phyloP scores from a whole-genome alignment of 441 rosid species.

The Gossypium davidsonii region DNA sequence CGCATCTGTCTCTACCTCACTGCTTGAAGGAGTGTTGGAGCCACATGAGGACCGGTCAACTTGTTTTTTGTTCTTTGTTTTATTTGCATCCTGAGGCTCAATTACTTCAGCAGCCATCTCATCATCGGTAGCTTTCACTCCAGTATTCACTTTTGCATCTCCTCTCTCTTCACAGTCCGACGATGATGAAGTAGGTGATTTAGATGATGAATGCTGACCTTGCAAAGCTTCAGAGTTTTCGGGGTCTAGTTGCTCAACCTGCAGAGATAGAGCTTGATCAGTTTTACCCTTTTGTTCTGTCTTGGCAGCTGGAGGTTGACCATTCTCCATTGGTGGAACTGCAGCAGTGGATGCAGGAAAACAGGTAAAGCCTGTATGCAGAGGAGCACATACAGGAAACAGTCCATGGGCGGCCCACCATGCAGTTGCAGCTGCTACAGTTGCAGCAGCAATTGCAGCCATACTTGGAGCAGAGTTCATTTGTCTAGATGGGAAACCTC shows the following conservation, averaged over 20 bases:
- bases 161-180: constrained; percentile 55
- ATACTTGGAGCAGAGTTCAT: constrained; percentile 49
- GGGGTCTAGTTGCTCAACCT: constrained; percentile 33
- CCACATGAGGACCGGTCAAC: constrained; percentile 92
- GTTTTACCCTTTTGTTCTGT: constrained; percentile 24
- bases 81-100: constrained; percentile 43
- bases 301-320: constrained; percentile 29
- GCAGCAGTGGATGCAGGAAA: constrained; percentile 34
- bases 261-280: constrained; percentile 31
- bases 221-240: constrained; percentile 45
- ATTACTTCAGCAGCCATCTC: constrained; percentile 35
- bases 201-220: constrained; percentile 48
- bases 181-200: constrained; percentile 35
- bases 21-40: constrained; percentile 83
- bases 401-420: constrained; percentile 98
- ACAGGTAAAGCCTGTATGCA: constrained; percentile 42
- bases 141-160: constrained; percentile 36
- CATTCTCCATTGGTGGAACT: constrained; percentile 36
- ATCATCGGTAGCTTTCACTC: constrained; percentile 29
- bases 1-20: constrained; percentile 77
- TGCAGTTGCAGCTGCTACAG: constrained; percentile 93
- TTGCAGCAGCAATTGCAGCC: constrained; percentile 82
- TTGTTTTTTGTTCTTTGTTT: constrained; percentile 47
- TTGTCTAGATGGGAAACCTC: constrained; percentile 37
- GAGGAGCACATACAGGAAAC: constrained; percentile 72